Evolutionary conservation across 31 red algal species (phyloP).

Genomic region (Asparagopsis taxiformis): DNA sequence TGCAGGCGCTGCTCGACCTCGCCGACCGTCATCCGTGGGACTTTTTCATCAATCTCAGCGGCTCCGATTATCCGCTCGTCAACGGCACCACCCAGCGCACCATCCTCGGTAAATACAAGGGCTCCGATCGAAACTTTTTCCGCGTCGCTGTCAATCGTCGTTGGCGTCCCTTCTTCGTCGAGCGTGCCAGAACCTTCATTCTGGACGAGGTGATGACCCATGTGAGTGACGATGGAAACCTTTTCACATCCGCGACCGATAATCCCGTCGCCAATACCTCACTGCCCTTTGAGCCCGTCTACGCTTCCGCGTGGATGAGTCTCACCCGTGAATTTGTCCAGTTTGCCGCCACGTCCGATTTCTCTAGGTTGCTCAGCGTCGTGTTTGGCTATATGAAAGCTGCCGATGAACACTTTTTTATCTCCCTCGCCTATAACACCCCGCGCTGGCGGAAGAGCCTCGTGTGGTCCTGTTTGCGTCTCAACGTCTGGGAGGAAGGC

Average conservation of each 20-base stretch:
- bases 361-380: background rate
- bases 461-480: constrained; percentile 18
- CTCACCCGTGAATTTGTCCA: constrained; percentile 27
- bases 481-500: constrained; percentile 16
- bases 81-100: constrained; percentile 17
- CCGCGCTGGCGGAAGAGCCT: constrained; percentile 8
- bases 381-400: constrained; percentile 47
- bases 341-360: background rate
- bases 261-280: too few relatives aligned
- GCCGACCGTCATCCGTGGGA: constrained; percentile 13
- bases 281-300: too few relatives aligned
- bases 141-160: constrained; percentile 10
- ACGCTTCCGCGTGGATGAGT: constrained; percentile 79
- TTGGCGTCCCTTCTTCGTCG: background rate
- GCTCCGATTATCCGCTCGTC: constrained; percentile 68
- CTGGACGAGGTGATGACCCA: constrained; percentile 1
- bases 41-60: constrained; percentile 74
- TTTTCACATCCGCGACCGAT: too few relatives aligned
- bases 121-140: background rate
- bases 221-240: too few relatives aligned
- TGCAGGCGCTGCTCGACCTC: constrained; percentile 8
- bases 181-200: constrained; percentile 1
- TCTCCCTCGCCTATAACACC: constrained; percentile 18
- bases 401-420: constrained; percentile 49
- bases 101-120: constrained; percentile 18